These are phyloP conservation scores for Aureobasidium sp. DNA, from an alignment of 2,329 filamentous ascomycete species.

Conservation along the genomic window DNA sequence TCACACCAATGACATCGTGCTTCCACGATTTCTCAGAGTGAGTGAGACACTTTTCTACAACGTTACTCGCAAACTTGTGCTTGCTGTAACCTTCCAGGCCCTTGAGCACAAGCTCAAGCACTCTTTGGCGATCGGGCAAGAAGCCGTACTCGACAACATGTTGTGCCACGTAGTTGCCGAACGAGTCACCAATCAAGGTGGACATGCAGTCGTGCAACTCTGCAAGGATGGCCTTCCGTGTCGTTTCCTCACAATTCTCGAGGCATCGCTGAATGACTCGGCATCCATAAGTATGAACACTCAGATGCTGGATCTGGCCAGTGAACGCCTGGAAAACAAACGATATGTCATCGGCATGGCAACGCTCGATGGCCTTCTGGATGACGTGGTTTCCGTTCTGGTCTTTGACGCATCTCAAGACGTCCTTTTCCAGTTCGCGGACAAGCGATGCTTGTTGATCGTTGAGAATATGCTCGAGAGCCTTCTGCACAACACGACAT, in stretches of 20 bases:
- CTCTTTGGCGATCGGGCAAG: slow-evolving; percentile 59
- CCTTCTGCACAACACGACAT: slow-evolving; percentile 92
- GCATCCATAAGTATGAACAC: slow-evolving; percentile 77
- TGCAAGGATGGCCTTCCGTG: slow-evolving; percentile 61
- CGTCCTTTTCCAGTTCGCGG: slow-evolving; percentile 68
- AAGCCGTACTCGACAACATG: slow-evolving; percentile 77
- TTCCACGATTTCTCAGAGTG: slow-evolving; percentile 62
- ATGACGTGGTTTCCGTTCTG: slow-evolving; percentile 95
- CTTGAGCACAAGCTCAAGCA: slow-evolving; percentile 64
- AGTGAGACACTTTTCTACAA: slow-evolving; percentile 86
- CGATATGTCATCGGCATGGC: slow-evolving; percentile 67
- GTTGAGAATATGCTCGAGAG: slow-evolving; percentile 80
- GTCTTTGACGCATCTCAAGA: slow-evolving; percentile 71
- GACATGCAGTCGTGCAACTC: slow-evolving; percentile 69
- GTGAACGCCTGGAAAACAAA: slow-evolving; percentile 78
- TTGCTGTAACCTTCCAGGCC: slow-evolving; percentile 71
- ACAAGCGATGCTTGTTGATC: slow-evolving; percentile 82
- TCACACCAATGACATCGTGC: slow-evolving; percentile 52
- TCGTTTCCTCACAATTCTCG: slow-evolving; percentile 65
- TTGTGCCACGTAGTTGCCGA: slow-evolving; percentile 93
- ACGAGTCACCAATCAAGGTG: slow-evolving; percentile 73
- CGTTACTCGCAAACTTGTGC: slow-evolving; percentile 95
- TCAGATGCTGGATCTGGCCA: slow-evolving; percentile 63
- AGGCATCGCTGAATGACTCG: slow-evolving; percentile 88
- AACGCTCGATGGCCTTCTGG: slow-evolving; percentile 80